These are phyloP conservation scores for Salvia hispanica DNA, from an alignment of 257 asterid genomes.

Conservation along the genomic window DNA sequence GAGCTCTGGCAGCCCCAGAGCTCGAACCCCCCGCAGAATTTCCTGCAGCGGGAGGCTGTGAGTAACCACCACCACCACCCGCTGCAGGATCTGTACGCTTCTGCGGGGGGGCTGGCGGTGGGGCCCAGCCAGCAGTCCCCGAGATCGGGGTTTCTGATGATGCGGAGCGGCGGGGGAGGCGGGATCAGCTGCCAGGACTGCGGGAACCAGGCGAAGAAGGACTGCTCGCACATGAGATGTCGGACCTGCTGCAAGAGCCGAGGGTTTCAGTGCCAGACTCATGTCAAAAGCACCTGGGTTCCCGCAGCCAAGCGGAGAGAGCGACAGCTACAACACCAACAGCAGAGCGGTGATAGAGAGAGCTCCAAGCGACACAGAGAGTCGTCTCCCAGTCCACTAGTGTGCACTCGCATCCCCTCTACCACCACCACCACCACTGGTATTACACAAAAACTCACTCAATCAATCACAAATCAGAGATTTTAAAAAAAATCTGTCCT, in stretches of 20 bases:
- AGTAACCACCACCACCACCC: slow-evolving; percentile 21
- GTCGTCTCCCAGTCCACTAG: slow-evolving; percentile 48
- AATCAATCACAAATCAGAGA: background rate
- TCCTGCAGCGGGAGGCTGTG: slow-evolving; percentile 33
- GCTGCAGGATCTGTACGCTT: slow-evolving; percentile 65
- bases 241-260: slow-evolving; percentile 89
- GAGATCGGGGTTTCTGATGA: slow-evolving; percentile 65
- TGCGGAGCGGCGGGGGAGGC: slow-evolving; percentile 58
- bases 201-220: slow-evolving; percentile 88
- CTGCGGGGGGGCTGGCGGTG: slow-evolving; percentile 54
- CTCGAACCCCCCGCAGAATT: slow-evolving; percentile 19
- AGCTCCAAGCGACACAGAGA: slow-evolving; percentile 28
- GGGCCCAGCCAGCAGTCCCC: slow-evolving; percentile 54
- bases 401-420: slow-evolving; percentile 60
- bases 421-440: background rate
- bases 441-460: too few species aligned
- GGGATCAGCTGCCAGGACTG: slow-evolving; percentile 92
- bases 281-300: slow-evolving; percentile 89
- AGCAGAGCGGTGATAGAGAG: slow-evolving; percentile 9
- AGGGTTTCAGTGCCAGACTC: slow-evolving; percentile 76
- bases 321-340: slow-evolving; percentile 52
- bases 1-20: slow-evolving; percentile 70
- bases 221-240: slow-evolving; percentile 85
- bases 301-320: slow-evolving; percentile 85
- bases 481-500: background rate